A percentile compares a stretch with the other conserved stretches of the same genome.
These are phyloP conservation scores for Calonectria pseudoturangicola DNA, from an alignment of 2,329 filamentous ascomycete species.

Conservation along the genomic window DNA sequence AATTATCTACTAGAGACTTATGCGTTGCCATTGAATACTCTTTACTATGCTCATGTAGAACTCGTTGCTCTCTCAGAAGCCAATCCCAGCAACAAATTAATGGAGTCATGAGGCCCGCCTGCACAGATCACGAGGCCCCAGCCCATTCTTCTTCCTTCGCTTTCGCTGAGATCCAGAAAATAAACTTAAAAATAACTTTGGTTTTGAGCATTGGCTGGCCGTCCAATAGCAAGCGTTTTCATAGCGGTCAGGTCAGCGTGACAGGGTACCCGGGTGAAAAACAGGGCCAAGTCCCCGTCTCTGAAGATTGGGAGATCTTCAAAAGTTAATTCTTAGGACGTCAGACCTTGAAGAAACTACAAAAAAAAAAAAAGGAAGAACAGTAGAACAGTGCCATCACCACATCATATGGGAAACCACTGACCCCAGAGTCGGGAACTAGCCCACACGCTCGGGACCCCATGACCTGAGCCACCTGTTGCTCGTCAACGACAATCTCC, in stretches of 20 bases:
- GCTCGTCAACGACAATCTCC: slow-evolving; percentile 51
- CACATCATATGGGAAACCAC: neutral
- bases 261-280: slow-evolving; percentile 39
- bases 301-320: too few species aligned
- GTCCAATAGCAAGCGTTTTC: slow-evolving; percentile 51
- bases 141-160: slow-evolving; percentile 36
- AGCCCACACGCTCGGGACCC: slow-evolving; percentile 43
- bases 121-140: slow-evolving; percentile 48
- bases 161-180: slow-evolving; percentile 31
- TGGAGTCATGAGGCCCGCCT: slow-evolving; percentile 49
- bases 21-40: slow-evolving; percentile 49
- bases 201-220: slow-evolving; percentile 45
- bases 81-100: slow-evolving; percentile 46
- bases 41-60: slow-evolving; percentile 47
- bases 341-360: slow-evolving; percentile 40
- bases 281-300: too few species aligned
- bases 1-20: neutral
- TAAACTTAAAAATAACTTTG: neutral
- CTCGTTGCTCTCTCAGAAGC: slow-evolving; percentile 43
- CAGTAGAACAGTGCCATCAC: slow-evolving; percentile 20
- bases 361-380: slow-evolving; percentile 34
- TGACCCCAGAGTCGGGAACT: slow-evolving; percentile 35
- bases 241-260: slow-evolving; percentile 48
- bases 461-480: slow-evolving; percentile 46
- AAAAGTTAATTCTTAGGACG: slow-evolving; percentile 52